A percentile compares a stretch with the other conserved stretches of the same genome.
Evolutionary conservation across 768 basidiomycete species (phyloP).

Genomic region (Lactarius akahatsu): DNA sequence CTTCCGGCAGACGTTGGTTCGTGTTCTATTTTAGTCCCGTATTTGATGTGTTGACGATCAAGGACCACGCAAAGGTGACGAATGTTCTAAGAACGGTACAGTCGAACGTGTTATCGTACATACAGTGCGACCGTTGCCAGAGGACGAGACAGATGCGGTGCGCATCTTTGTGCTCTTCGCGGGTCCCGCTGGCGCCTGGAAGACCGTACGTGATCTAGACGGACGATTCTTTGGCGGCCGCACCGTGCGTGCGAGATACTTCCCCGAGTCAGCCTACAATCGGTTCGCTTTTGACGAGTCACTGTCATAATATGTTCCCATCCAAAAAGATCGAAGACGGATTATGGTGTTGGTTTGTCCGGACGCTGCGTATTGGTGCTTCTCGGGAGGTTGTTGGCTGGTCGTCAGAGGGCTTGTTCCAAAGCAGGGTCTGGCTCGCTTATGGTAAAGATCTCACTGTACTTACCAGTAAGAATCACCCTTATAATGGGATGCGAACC

Average conservation of each 20-base stretch:
- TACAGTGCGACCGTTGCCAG: conserved; percentile 62
- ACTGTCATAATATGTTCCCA: conserved; percentile 32
- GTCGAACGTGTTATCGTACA: conserved; percentile 91
- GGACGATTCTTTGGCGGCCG: conserved; percentile 91
- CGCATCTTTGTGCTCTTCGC: conserved; percentile 90
- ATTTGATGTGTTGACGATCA: conserved; percentile 13
- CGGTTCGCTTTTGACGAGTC: conserved; percentile 50
- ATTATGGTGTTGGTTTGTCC: not conserved
- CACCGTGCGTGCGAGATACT: conserved; percentile 80
- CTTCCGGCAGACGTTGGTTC: conserved; percentile 84
- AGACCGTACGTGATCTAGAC: conserved; percentile 89
- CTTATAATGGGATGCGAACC: not conserved
- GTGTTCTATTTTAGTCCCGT: conserved; percentile 30
- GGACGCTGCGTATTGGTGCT: not conserved
- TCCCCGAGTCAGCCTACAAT: conserved; percentile 57
- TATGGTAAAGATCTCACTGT: not conserved
- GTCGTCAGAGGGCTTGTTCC: not conserved
- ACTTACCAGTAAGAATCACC: not conserved
- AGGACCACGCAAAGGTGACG: conserved; percentile 58
- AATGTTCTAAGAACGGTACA: conserved; percentile 87
- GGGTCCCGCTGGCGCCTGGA: conserved; percentile 94
- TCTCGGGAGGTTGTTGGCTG: not conserved
- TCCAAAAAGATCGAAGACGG: not conserved
- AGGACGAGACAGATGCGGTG: conserved; percentile 73
- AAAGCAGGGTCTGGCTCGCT: not conserved